A percentile compares a stretch with the other conserved stretches of the same genome.
Evolutionary conservation across 805 yeast genomes (phyloP).

Genomic region (Metschnikowia drakensbergensis): DNA sequence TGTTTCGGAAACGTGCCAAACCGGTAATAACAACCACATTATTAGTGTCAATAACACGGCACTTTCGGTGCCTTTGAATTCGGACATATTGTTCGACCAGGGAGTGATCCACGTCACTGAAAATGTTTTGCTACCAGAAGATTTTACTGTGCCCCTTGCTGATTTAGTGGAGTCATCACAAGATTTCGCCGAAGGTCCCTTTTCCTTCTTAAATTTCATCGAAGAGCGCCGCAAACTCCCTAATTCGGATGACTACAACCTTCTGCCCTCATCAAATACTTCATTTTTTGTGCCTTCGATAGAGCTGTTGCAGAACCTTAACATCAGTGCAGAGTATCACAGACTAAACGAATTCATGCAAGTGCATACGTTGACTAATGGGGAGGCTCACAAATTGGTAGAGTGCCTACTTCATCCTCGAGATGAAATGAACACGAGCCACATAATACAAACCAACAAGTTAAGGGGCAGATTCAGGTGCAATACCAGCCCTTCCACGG

Average conservation of each 20-base stretch:
- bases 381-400: slow-evolving; percentile 44
- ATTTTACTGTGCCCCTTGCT: slow-evolving; percentile 47
- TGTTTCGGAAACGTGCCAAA: slow-evolving; percentile 19
- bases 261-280: slow-evolving; percentile 27
- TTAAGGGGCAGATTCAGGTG: slow-evolving; percentile 13
- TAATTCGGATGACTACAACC: slow-evolving; percentile 37
- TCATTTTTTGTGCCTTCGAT: slow-evolving; percentile 75
- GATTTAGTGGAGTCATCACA: slow-evolving; percentile 59
- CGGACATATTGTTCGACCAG: slow-evolving; percentile 72
- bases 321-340: slow-evolving; percentile 41
- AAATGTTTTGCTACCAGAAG: slow-evolving; percentile 53
- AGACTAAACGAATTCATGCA: slow-evolving; percentile 53
- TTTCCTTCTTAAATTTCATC: slow-evolving; percentile 45
- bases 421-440: slow-evolving; percentile 4
- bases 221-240: slow-evolving; percentile 39
- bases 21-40: slow-evolving; percentile 21
- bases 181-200: slow-evolving; percentile 15
- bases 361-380: slow-evolving; percentile 66
- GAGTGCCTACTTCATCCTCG: slow-evolving; percentile 39
- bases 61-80: slow-evolving; percentile 37
- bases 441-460: slow-evolving; percentile 14
- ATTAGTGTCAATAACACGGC: slow-evolving; percentile 30
- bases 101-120: slow-evolving; percentile 80
- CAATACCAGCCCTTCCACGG: slow-evolving; percentile 10
- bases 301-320: slow-evolving; percentile 50